Conservation (phyloP, 768 basidiomycete species). For the Dacryopinax primogenitus region DNA sequence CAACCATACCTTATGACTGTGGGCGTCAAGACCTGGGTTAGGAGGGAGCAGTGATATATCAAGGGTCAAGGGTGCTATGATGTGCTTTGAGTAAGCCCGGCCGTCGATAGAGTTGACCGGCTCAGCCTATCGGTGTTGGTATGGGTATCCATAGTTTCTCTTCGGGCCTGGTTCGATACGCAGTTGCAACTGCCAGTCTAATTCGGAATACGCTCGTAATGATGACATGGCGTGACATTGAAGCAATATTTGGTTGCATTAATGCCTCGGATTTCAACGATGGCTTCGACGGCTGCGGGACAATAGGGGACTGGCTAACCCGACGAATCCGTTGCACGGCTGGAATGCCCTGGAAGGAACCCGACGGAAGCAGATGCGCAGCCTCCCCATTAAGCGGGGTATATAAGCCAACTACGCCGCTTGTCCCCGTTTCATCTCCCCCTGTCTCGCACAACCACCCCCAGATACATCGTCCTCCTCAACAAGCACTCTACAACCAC, state of each 20-base stretch:
- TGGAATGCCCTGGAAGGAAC: not conserved
- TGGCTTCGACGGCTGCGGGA: not conserved
- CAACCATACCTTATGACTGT: too few relatives aligned
- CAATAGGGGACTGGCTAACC: not conserved
- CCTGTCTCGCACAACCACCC: slow-evolving; percentile 5
- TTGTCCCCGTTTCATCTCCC: not conserved
- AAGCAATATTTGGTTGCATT: not conserved
- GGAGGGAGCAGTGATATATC: not conserved
- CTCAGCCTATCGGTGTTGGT: not conserved
- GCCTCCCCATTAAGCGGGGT: not conserved
- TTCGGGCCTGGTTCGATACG: not conserved
- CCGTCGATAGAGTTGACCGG: not conserved
- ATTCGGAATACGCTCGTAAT: not conserved
- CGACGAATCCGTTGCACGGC: not conserved
- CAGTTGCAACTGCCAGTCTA: not conserved
- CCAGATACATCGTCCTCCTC: not conserved
- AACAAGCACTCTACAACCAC: not conserved
- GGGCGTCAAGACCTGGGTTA: not conserved
- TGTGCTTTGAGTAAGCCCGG: not conserved
- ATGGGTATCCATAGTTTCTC: not conserved
- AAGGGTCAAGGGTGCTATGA: not conserved
- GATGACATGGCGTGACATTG: slow-evolving; percentile 1
- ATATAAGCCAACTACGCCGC: not conserved
- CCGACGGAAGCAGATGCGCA: slow-evolving; percentile 1
- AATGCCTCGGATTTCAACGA: not conserved